Base-by-base conservation (phyloP, 192 early-diverging fungal genomes). In the Backusella parvicylindrica region DNA sequence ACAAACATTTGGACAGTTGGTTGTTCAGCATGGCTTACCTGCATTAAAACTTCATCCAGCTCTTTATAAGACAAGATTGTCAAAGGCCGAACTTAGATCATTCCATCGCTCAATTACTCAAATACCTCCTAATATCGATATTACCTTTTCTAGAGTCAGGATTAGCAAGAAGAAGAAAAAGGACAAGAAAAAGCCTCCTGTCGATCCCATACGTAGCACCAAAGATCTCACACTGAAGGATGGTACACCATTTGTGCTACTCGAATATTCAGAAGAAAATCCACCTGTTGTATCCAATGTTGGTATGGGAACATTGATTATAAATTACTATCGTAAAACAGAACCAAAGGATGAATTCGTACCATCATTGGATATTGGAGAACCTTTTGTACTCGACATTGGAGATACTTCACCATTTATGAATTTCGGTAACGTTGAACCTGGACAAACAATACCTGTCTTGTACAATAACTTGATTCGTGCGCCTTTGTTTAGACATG, bases 211-310 rank as follows among this genome's bases (percentile, higher is more conserved):
- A 85, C 86, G 91, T 76, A 93, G 85, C 37, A 87, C 91, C 11
- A 96, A 94, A 72, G 96, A 98, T 83, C 76, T 99, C 26, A 94
- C 94, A 12, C 84, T 98, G 6, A 95, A 93, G 64, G 98, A 99
- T 69, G 90, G 90, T 31, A 86, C 89, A 31, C 87, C 91, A 72
- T 97, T 90, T 81, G 87, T 95, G 0, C 77, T 99, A 47, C 75
- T 98, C 16, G 98, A 99, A 77, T 98, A 98, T 75, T 94, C 94
- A 0, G 97, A 99, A 77, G 98, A 99, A 82, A 93, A 97, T 79
- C 98, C 98, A 15, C 91, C 94, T 0, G 92, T 98, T 30, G 74
- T 99, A 71, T 92, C 92, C 28, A 98, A 98, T 75, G 86, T 91
- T 7, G 98, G 98, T 28, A 99, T 99, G 98, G 96, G 92, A 64